Conservation (phyloP, 805 yeast genomes). For the Starmerella roubikii region DNA sequence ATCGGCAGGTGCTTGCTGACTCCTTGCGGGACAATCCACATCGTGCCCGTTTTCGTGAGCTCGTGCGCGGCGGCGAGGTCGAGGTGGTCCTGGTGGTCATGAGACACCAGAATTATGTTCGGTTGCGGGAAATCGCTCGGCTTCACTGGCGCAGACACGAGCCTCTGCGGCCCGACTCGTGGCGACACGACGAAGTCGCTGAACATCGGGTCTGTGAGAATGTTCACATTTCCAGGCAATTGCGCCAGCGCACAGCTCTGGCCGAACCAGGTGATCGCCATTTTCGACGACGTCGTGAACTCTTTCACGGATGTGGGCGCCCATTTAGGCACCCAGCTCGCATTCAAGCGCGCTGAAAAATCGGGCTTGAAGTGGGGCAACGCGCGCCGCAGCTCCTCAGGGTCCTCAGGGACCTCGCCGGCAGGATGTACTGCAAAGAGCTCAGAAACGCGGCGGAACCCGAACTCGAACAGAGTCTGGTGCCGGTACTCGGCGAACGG, state of each 20-base stretch:
- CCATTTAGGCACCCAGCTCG: slow-evolving; percentile 10
- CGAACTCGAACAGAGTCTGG: slow-evolving; percentile 78
- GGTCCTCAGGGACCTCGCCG: slow-evolving; percentile 43
- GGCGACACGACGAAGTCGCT: slow-evolving; percentile 47
- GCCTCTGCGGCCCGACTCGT: slow-evolving; percentile 67
- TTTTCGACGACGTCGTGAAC: slow-evolving; percentile 18
- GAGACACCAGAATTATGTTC: slow-evolving; percentile 68
- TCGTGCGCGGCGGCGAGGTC: slow-evolving; percentile 44
- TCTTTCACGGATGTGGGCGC: slow-evolving; percentile 36
- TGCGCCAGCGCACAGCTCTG: slow-evolving; percentile 75
- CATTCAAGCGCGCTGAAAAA: slow-evolving; percentile 15
- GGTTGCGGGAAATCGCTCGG: slow-evolving; percentile 52
- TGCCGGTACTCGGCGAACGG: slow-evolving; percentile 85
- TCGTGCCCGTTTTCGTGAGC: slow-evolving; percentile 35
- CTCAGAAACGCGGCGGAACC: slow-evolving; percentile 58
- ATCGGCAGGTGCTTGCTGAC: slow-evolving; percentile 45
- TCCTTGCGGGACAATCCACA: slow-evolving; percentile 84
- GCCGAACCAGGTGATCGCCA: slow-evolving; percentile 82
- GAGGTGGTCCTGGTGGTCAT: slow-evolving; percentile 91
- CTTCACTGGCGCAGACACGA: slow-evolving; percentile 62
- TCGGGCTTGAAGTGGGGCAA: slow-evolving; percentile 53
- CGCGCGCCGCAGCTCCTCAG: slow-evolving; percentile 35
- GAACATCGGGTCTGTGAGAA: slow-evolving; percentile 79
- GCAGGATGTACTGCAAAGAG: slow-evolving; percentile 46
- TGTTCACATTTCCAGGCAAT: slow-evolving; percentile 46